phyloP scores from a whole-genome alignment of 2,329 filamentous ascomycete genomes.

The Aspergillus pseudonomiae region DNA sequence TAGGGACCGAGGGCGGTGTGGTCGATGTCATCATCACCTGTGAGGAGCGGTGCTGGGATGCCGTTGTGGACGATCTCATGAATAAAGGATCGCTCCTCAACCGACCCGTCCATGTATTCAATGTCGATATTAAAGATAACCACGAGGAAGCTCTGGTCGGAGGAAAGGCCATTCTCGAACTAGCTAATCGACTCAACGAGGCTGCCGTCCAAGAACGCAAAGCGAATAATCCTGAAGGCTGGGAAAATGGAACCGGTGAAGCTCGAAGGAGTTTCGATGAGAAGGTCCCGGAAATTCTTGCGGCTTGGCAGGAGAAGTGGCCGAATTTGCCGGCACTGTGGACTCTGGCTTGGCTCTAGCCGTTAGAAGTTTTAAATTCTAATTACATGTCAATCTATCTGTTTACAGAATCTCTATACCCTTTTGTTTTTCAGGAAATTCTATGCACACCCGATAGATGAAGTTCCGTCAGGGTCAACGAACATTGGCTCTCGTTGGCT shows the following conservation, averaged over 20 bases:
- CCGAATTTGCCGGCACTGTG: slow-evolving; percentile 87
- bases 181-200: slow-evolving; percentile 81
- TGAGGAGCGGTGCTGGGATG: slow-evolving; percentile 97
- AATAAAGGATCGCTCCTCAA: slow-evolving; percentile 85
- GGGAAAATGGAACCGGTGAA: slow-evolving; percentile 69
- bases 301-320: slow-evolving; percentile 93
- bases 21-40: slow-evolving; percentile 97
- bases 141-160: slow-evolving; percentile 94
- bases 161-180: slow-evolving; percentile 86
- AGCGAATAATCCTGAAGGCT: slow-evolving; percentile 63
- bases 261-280: slow-evolving; percentile 84
- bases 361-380: not conserved
- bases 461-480: not conserved
- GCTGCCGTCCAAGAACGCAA: slow-evolving; percentile 78
- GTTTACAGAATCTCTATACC: not conserved
- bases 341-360: slow-evolving; percentile 91
- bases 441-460: not conserved
- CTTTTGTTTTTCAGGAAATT: not conserved
- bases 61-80: slow-evolving; percentile 90
- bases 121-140: slow-evolving; percentile 97
- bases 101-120: slow-evolving; percentile 93
- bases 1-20: slow-evolving; percentile 82
- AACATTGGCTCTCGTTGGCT: not conserved
- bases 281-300: slow-evolving; percentile 86
- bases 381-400: not conserved